Evolutionary conservation across 2,329 filamentous ascomycete species (phyloP), one percentile per base, ranked within the genome.

Genomic region (Aquanectria penicillioides): DNA sequence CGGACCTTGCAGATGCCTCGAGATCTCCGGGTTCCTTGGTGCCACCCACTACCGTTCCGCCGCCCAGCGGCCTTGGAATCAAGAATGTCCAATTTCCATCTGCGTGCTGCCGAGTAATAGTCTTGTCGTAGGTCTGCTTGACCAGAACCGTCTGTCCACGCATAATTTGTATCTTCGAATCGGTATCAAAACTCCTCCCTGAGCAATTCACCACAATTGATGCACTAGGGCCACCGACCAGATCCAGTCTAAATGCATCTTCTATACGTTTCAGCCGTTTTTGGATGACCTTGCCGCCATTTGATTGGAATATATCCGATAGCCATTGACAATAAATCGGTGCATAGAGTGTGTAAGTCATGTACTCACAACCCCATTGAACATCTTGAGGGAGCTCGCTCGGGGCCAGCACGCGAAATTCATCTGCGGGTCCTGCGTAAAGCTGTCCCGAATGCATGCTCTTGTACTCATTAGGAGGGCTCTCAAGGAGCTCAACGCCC

Each of bases 31-130:
- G 6, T n/a, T 36, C 31, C 46, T 49, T 49, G n/a, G 31, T 49
- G 11, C 46, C 46, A 6, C 46, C 46, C 6, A 49, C 46, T 11
- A 49, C 37, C 8, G 46, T 49, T 18, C 46, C 46, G 6, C 46
- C 46, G 7, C 31, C 46, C 17, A 49, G 46, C 4, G 46, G 31
- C 22, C 31, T 49, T 2, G 37, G 46, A n/a, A 38, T 38, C 4
- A 50, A 23, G 25, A 50, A 50, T 5, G 46, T 37, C 46, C 46
- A 50, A 13, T 23, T 50, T 4, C 15, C 33, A n/a, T 38, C 23
- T 17, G 37, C 29, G 33, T 50, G 37, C 7, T 50, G 46, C 2
- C 23, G 22, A 3, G 46, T 50, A 12, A 23, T 33, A n/a, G 46
- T 50, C 13, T 49, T 49, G 22, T 49, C 31, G 15, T 37, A 49